Conservation (phyloP, 495 filamentous ascomycete genomes). For the Talaromyces adpressus region DNA sequence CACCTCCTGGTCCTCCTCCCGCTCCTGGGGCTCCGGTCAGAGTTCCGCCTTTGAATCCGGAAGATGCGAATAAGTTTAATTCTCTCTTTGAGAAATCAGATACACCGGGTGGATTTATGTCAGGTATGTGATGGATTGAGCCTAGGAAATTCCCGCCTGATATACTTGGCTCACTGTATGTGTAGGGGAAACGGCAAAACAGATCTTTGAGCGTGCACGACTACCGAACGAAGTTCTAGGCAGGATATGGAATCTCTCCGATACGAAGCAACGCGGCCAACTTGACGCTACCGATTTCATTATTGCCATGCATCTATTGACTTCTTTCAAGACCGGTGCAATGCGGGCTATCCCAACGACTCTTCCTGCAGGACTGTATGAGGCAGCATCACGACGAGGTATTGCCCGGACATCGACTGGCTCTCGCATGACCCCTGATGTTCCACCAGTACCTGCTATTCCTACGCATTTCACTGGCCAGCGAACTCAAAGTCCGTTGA, state of each 20-base stretch:
- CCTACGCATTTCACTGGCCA: constrained; percentile 69
- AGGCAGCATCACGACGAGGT: constrained; percentile 74
- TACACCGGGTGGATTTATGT: constrained; percentile 70
- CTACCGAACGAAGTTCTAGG: constrained; percentile 86
- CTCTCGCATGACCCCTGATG: constrained; percentile 33
- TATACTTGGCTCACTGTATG: not conserved
- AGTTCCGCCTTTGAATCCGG: constrained; percentile 82
- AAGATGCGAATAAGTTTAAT: constrained; percentile 82
- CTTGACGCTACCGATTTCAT: constrained; percentile 91
- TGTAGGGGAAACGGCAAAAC: constrained; percentile 74
- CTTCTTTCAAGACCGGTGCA: constrained; percentile 77
- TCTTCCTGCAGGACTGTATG: constrained; percentile 81
- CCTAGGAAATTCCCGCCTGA: not conserved
- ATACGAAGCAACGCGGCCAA: constrained; percentile 84
- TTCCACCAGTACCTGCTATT: constrained; percentile 49
- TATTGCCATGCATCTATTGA: constrained; percentile 95
- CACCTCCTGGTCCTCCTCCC: constrained; percentile 48
- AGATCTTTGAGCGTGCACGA: constrained; percentile 88
- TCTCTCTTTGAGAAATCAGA: constrained; percentile 82
- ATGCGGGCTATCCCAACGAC: constrained; percentile 73
- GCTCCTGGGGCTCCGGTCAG: constrained; percentile 66
- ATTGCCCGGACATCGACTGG: constrained; percentile 40
- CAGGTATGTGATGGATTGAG: constrained; percentile 42
- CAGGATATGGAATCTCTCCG: constrained; percentile 89
- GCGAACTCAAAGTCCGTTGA: constrained; percentile 66